A percentile compares a stretch with the other conserved stretches of the same genome.
These are phyloP conservation scores for Thermothielavioides terrestris DNA, from an alignment of 495 filamentous ascomycete genomes.

Conservation along the genomic window DNA sequence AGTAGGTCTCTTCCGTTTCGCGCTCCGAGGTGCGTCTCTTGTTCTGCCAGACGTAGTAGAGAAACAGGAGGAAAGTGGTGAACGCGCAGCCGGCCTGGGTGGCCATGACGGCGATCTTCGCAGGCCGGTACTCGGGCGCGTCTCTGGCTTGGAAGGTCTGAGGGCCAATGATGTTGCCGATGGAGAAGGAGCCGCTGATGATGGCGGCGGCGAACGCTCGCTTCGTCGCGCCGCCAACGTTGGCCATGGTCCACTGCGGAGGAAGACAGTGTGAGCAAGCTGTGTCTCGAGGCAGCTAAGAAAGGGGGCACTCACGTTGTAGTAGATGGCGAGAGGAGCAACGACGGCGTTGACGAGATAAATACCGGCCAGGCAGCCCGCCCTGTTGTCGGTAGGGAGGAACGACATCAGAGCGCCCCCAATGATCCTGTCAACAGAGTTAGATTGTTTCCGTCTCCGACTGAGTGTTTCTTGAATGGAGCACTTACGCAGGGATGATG, in stretches of 20 bases:
- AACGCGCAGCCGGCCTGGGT: slow-evolving; percentile 29
- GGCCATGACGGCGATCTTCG: slow-evolving; percentile 50
- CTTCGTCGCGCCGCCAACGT: slow-evolving; percentile 32
- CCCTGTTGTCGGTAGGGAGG: slow-evolving; percentile 33
- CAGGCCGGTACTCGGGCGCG: slow-evolving; percentile 51
- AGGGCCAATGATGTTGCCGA: slow-evolving; percentile 61
- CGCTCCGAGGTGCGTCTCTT: slow-evolving; percentile 20
- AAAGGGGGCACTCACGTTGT: slow-evolving; percentile 20
- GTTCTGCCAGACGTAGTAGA: slow-evolving; percentile 33
- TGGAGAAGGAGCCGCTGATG: slow-evolving; percentile 49
- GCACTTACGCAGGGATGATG: slow-evolving; percentile 28
- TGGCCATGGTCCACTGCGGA: slow-evolving; percentile 28
- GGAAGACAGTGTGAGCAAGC: neutral
- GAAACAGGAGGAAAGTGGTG: slow-evolving; percentile 25
- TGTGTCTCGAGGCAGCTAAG: neutral
- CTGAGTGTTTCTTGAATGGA: neutral
- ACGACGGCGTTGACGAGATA: slow-evolving; percentile 57
- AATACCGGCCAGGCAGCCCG: slow-evolving; percentile 51
- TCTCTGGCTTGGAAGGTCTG: slow-evolving; percentile 56
- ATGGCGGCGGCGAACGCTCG: slow-evolving; percentile 41
- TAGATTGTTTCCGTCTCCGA: too few species aligned
- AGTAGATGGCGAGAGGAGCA: slow-evolving; percentile 40
- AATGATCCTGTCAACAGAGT: slow-evolving; percentile 30
- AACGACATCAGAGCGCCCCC: slow-evolving; percentile 56
- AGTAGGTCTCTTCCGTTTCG: slow-evolving; percentile 22